A percentile compares a stretch with the other conserved stretches of the same genome.
phyloP scores from a whole-genome alignment of 2,329 filamentous ascomycete genomes.

The Cephalotrichum gorgonifer region DNA sequence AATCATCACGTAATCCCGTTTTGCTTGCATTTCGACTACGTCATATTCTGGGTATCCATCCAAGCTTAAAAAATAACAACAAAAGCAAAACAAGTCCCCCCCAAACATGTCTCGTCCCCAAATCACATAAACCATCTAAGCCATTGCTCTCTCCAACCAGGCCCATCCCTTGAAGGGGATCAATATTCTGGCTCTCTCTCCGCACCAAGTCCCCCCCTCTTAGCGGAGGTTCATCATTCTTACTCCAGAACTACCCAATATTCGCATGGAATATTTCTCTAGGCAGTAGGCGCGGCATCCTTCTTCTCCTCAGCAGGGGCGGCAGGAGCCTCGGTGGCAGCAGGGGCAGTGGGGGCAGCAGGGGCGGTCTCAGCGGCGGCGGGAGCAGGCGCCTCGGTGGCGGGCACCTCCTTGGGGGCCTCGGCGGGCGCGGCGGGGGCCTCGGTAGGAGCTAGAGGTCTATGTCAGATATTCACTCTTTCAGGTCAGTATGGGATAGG shows the following conservation, averaged over 20 bases:
- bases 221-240: too few relatives aligned
- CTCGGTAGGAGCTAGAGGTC: slow-evolving; percentile 5
- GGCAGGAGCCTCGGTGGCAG: slow-evolving; percentile 11
- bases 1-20: too few relatives aligned
- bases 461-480: neutral
- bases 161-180: neutral
- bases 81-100: slow-evolving; percentile 6
- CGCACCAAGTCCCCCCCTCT: too few relatives aligned
- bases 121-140: neutral
- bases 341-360: slow-evolving; percentile 6
- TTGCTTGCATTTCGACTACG: slow-evolving; percentile 5
- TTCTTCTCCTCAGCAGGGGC: slow-evolving; percentile 14
- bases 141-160: too few relatives aligned
- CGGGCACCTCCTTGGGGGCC: slow-evolving; percentile 12
- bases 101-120: neutral
- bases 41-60: slow-evolving; percentile 22
- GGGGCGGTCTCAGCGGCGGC: slow-evolving; percentile 10
- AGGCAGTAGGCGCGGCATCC: slow-evolving; percentile 11
- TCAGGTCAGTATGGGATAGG: neutral
- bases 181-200: neutral
- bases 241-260: too few relatives aligned
- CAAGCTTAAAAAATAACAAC: slow-evolving; percentile 14
- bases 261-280: too few relatives aligned
- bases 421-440: slow-evolving; percentile 6
- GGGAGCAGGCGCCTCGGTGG: slow-evolving; percentile 11